A percentile compares a stretch with the other conserved stretches of the same genome.
Evolutionary conservation across 2,329 filamentous ascomycete species (phyloP).

Genomic region (Neofusicoccum kwambonambiense): DNA sequence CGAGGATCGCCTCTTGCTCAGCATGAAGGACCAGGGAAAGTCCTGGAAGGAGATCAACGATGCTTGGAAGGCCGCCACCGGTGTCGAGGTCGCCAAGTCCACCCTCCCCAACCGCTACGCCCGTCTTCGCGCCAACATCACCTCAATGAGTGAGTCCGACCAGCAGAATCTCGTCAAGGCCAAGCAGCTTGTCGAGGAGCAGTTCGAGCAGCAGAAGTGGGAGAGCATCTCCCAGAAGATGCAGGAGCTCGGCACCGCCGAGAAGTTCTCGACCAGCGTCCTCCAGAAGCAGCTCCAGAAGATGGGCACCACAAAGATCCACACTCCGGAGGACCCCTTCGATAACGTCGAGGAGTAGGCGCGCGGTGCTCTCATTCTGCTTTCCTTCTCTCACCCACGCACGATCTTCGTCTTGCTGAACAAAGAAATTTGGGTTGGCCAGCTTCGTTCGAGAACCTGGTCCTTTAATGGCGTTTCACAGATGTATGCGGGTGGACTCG

Average conservation of each 20-base stretch:
- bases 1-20: constrained; percentile 18
- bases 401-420: no score
- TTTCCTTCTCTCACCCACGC: no score
- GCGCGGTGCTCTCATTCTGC: background rate
- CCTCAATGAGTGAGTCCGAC: constrained; percentile 18
- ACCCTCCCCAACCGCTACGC: constrained; percentile 23
- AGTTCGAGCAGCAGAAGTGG: constrained; percentile 23
- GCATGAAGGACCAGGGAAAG: constrained; percentile 22
- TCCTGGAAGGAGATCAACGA: constrained; percentile 20
- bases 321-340: background rate
- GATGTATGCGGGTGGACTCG: background rate
- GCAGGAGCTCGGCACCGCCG: constrained; percentile 19
- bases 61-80: constrained; percentile 19
- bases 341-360: background rate
- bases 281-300: constrained; percentile 23
- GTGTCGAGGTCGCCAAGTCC: constrained; percentile 20
- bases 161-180: constrained; percentile 11
- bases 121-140: constrained; percentile 22
- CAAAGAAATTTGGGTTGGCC: no score
- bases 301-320: background rate
- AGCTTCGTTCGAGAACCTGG: no score
- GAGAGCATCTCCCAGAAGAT: constrained; percentile 18
- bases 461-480: no score
- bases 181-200: constrained; percentile 14
- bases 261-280: constrained; percentile 9